These are phyloP conservation scores for Neofusicoccum umdonicola DNA, from an alignment of 2,329 filamentous ascomycete species.

Conservation along the genomic window DNA sequence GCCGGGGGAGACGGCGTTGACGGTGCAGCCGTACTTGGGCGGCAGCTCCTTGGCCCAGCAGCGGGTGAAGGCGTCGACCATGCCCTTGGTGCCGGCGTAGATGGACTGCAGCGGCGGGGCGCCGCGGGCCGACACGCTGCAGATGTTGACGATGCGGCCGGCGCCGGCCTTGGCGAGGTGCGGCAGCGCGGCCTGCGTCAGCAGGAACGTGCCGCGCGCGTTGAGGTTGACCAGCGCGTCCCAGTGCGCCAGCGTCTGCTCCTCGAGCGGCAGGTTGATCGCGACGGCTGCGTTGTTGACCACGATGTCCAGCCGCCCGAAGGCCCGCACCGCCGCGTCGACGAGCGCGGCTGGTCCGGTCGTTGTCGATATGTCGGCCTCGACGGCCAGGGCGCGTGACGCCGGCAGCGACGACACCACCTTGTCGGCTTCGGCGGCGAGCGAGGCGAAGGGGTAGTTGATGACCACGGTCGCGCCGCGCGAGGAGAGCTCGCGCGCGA, in stretches of 20 bases:
- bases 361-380: conserved; percentile 37
- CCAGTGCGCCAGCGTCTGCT: conserved; percentile 42
- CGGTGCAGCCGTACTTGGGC: conserved; percentile 46
- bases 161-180: conserved; percentile 36
- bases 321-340: conserved; percentile 37
- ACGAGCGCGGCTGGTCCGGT: conserved; percentile 33
- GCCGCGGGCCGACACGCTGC: conserved; percentile 36
- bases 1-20: conserved; percentile 47
- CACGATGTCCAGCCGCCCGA: conserved; percentile 48
- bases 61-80: conserved; percentile 49
- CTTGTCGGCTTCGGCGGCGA: conserved; percentile 30
- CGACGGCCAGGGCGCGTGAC: conserved; percentile 35
- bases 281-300: conserved; percentile 48
- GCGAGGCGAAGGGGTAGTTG: conserved; percentile 46
- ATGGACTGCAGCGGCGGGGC: conserved; percentile 44
- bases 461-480: conserved; percentile 46
- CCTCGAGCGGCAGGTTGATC: conserved; percentile 38
- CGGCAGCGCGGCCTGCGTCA: conserved; percentile 39
- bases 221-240: conserved; percentile 44
- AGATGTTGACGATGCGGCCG: conserved; percentile 47
- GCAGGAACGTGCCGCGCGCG: conserved; percentile 42
- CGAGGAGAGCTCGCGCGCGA: conserved; percentile 42
- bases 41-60: conserved; percentile 48
- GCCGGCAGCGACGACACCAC: conserved; percentile 31
- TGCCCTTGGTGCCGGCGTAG: conserved; percentile 52